Base-by-base conservation (phyloP, 108 stramenopile genomes). In the Cyclotella sp. region DNA sequence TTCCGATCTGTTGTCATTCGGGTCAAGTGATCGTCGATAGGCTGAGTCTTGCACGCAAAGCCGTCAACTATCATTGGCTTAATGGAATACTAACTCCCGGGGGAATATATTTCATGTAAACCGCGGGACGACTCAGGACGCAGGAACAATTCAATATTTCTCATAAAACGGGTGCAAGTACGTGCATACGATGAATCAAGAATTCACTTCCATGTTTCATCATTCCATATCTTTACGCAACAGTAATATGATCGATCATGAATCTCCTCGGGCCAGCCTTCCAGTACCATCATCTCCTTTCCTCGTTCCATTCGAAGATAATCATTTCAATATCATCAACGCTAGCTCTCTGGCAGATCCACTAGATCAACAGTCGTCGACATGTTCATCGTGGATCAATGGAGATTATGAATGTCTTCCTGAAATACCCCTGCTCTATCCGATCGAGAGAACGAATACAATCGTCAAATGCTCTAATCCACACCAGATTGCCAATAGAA, bases 401-500 rank as follows among this genome's bases (percentile, higher is more conserved):
- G 42, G 61, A 44, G 70, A 64, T 44, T 78, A 71, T 29, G 49
- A 58, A 22, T 51, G 63, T 22, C 63, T 78, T 28, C 77, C 77
- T 0, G 63, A 71, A 55, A 53, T 78, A 57, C 77, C 69, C 16
- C 27, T 64, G 43, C 52, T 78, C 26, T 78, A 27, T 55, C 77
- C 70, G 4, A 71, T 78, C 13, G 51, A 78, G 57, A 68, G 63
- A 64, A 78, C 77, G 3, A 64, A 63, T 42, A 57, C 54, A 13
- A 29, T 78, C 14, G 69, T 78, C 16, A 0, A 57, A 0, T 78
- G 77, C 70, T 57, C 53, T 3, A 43, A 78, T 53, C 77, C 77
- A 4, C 49, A 43, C 34, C 22, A 45, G 0, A 57, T 78, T 28
- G 68, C 63, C 42, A 43, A 63, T 18, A 61, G 77, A 40, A 71